phyloP scores from a whole-genome alignment of 768 basidiomycete genomes.

The Serendipita sp. region DNA sequence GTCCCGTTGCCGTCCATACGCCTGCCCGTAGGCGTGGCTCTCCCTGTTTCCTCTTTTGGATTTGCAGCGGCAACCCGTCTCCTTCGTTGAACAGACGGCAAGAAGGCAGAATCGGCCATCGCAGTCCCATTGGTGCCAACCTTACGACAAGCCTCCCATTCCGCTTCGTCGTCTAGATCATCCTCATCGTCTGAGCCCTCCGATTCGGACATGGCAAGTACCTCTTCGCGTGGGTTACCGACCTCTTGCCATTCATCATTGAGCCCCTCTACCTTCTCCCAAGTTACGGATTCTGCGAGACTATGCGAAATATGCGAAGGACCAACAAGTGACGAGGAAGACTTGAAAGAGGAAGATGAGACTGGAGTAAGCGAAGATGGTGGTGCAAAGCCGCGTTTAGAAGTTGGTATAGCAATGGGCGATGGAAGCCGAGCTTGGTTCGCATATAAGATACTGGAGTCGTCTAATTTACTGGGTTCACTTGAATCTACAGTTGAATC shows the following conservation, averaged over 20 bases:
- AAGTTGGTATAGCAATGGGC: too few species aligned
- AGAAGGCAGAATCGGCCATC: not conserved
- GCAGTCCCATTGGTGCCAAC: not conserved
- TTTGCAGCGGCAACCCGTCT: not conserved
- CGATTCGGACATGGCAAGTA: not conserved
- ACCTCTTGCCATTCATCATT: not conserved
- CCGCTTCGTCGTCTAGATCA: not conserved
- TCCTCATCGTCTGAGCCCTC: not conserved
- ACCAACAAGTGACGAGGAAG: not conserved
- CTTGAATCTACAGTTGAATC: too few species aligned
- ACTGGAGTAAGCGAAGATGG: too few species aligned
- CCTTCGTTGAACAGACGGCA: not conserved
- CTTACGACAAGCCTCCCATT: not conserved
- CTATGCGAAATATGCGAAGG: not conserved
- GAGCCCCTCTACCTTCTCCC: not conserved
- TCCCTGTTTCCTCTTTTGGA: not conserved
- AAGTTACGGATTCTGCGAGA: not conserved
- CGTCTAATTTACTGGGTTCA: too few species aligned
- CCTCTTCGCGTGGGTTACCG: constrained; percentile 1
- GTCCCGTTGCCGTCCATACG: not conserved
- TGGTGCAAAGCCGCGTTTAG: too few species aligned
- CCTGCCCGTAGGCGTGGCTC: not conserved
- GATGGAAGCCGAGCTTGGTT: too few species aligned
- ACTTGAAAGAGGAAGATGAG: too few species aligned
- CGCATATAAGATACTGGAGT: too few species aligned